Evolutionary conservation across 768 basidiomycete genomes (phyloP).

Genomic region (Chalciporus pseudorubinellus): DNA sequence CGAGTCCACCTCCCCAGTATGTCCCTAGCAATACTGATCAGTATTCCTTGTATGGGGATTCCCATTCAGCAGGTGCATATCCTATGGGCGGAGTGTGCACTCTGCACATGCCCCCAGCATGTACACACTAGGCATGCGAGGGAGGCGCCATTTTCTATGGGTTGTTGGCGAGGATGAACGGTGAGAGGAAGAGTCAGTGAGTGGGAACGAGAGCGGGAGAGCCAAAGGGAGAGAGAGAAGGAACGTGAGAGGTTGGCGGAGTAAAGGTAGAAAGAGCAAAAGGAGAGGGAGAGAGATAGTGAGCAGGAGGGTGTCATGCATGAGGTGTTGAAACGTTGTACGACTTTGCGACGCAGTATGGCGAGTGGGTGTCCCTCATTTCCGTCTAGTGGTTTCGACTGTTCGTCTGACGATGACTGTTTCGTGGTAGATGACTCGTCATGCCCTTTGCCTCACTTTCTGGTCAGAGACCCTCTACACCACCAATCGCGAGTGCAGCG

Average conservation of each 20-base stretch:
- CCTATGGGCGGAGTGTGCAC: slow-evolving; percentile 3
- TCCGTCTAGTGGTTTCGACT: not conserved
- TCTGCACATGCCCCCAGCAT: slow-evolving; percentile 13
- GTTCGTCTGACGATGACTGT: slow-evolving; percentile 4
- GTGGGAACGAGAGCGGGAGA: slow-evolving; percentile 21
- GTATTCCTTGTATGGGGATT: slow-evolving; percentile 22
- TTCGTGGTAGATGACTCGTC: no score
- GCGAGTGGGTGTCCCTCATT: slow-evolving; percentile 38
- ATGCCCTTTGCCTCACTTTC: slow-evolving; percentile 85
- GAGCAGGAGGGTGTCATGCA: slow-evolving; percentile 24
- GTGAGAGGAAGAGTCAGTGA: slow-evolving; percentile 24
- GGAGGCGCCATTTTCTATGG: slow-evolving; percentile 16
- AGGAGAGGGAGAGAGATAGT: slow-evolving; percentile 22
- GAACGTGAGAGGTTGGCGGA: slow-evolving; percentile 23
- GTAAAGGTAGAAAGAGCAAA: slow-evolving; percentile 21
- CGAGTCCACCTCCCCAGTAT: slow-evolving; percentile 11
- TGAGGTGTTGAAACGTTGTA: slow-evolving; percentile 46
- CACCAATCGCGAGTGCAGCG: slow-evolving; percentile 30
- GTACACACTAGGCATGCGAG: slow-evolving; percentile 26
- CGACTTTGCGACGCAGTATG: slow-evolving; percentile 64
- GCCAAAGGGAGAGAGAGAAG: slow-evolving; percentile 21
- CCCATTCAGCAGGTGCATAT: slow-evolving; percentile 20
- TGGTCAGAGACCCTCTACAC: slow-evolving; percentile 39
- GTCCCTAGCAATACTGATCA: slow-evolving; percentile 16
- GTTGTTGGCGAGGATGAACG: slow-evolving; percentile 18